Evolutionary conservation across 2,329 filamentous ascomycete species (phyloP), one percentile per base, ranked within the genome.

Genomic region (Pseudocercospora macadamiae): DNA sequence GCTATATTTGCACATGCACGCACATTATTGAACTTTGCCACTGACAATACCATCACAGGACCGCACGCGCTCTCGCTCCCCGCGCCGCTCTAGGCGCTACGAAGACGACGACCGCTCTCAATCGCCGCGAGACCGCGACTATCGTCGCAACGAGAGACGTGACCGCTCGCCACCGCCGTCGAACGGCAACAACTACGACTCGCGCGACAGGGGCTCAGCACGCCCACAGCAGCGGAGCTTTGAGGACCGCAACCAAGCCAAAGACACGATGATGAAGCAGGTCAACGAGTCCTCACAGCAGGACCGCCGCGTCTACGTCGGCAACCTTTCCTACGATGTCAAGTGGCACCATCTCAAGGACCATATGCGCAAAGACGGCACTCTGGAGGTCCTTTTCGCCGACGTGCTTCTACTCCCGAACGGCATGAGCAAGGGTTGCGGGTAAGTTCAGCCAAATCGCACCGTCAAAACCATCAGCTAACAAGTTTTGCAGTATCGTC

Each of bases 401-500:
- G 95, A 99, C 86, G 95, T 99, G 76, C 88, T 99, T 81, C 85
- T 96, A 80, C 92, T 99, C 89, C 95, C 95, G 75, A 99, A 99
- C 86, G 95, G 95, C 93, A 99, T 99, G 95, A 97, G 93, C 91
- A 99, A 99, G 93, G 93, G 95, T 92, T 99, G 93, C 93, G 95
- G 95, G 92, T 96, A 88, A 88, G 92, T 86, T 54, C n/a, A n/a
- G 42, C 52, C 21, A 28, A 47, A 18, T 2, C 23, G 9, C 10
- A 12, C 16, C 6, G 16, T 12, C 10, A 8, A 42, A 4, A 16
- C 16, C 23, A 12, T 21, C 1, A 19, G 12, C 23, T 47, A 65
- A 44, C 61, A 45, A 36, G 58, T 37, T 28, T 32, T 14, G 18
- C 67, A 96, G 92, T 83, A 99, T 99, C 91, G 95, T 99, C 89